phyloP scores from a whole-genome alignment of 495 filamentous ascomycete species.

The Symbiotaphrina buchneri region DNA sequence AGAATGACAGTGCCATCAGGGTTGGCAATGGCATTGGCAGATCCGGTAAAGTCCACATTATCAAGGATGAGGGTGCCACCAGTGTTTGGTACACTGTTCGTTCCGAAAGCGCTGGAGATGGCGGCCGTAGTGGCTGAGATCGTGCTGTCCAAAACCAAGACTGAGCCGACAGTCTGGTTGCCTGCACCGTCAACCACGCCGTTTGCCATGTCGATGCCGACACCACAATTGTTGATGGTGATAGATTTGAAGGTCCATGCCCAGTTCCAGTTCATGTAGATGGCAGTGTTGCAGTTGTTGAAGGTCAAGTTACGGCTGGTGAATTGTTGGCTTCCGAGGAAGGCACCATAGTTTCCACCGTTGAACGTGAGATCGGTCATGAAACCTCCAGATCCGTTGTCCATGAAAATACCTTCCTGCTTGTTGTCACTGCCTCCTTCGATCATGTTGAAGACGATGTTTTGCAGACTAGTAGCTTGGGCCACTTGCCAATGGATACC shows the following conservation, averaged over 20 bases:
- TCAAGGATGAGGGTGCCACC: constrained; percentile 67
- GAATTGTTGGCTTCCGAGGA: constrained; percentile 88
- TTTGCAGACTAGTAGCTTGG: constrained; percentile 75
- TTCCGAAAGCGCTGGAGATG: constrained; percentile 45
- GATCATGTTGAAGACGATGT: constrained; percentile 54
- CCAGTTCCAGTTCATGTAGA: constrained; percentile 95
- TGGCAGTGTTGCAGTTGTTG: constrained; percentile 70
- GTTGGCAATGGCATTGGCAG: constrained; percentile 29
- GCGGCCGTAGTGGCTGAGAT: constrained; percentile 53
- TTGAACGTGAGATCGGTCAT: constrained; percentile 77
- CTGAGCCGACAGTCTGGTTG: constrained; percentile 53
- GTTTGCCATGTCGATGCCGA: constrained; percentile 68
- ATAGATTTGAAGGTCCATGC: constrained; percentile 71
- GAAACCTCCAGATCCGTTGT: constrained; percentile 73
- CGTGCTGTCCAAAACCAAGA: constrained; percentile 59
- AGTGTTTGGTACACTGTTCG: constrained; percentile 32
- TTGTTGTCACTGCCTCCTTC: constrained; percentile 38
- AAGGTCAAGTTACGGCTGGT: constrained; percentile 81
- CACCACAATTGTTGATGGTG: constrained; percentile 53
- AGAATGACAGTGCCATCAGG: constrained; percentile 34
- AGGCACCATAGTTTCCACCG: constrained; percentile 65
- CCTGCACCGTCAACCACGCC: constrained; percentile 17
- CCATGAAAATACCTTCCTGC: constrained; percentile 87
- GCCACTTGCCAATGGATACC: constrained; percentile 98
- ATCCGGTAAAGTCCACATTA: constrained; percentile 57